phyloP scores from a whole-genome alignment of 345 rosid genomes.

The Salix suchowensis region DNA sequence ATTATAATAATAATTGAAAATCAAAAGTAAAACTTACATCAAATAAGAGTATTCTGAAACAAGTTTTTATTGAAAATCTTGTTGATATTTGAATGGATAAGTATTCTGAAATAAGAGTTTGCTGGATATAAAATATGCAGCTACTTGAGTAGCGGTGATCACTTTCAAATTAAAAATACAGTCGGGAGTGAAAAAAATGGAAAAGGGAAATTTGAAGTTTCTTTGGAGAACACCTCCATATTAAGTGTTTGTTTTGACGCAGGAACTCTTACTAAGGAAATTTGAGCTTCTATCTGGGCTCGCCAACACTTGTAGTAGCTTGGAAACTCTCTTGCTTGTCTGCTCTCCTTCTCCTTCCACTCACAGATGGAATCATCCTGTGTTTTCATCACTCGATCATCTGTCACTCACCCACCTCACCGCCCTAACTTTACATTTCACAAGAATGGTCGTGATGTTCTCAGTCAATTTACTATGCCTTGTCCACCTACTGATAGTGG shows the following conservation, averaged over 20 bases:
- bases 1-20: no score
- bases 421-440: slow-evolving; percentile 37
- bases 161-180: background rate
- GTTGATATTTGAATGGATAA: background rate
- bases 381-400: slow-evolving; percentile 49
- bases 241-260: slow-evolving; percentile 91
- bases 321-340: slow-evolving; percentile 56
- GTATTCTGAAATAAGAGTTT: background rate
- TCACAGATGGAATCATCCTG: slow-evolving; percentile 59
- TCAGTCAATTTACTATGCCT: slow-evolving; percentile 44
- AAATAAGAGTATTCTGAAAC: no score
- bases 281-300: slow-evolving; percentile 59
- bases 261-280: slow-evolving; percentile 67
- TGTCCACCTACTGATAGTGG: slow-evolving; percentile 50
- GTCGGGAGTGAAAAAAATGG: slow-evolving; percentile 24
- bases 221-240: slow-evolving; percentile 32
- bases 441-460: slow-evolving; percentile 46
- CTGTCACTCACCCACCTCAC: slow-evolving; percentile 52
- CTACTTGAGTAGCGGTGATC: slow-evolving; percentile 11
- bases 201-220: slow-evolving; percentile 20
- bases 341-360: slow-evolving; percentile 57
- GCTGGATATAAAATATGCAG: slow-evolving; percentile 11
- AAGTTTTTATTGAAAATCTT: background rate
- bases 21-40: no score
- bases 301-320: slow-evolving; percentile 51